Evolutionary conservation across 306 rosid species (phyloP), one percentile per base, ranked within the genome.

Genomic region (Carpinus viminea): DNA sequence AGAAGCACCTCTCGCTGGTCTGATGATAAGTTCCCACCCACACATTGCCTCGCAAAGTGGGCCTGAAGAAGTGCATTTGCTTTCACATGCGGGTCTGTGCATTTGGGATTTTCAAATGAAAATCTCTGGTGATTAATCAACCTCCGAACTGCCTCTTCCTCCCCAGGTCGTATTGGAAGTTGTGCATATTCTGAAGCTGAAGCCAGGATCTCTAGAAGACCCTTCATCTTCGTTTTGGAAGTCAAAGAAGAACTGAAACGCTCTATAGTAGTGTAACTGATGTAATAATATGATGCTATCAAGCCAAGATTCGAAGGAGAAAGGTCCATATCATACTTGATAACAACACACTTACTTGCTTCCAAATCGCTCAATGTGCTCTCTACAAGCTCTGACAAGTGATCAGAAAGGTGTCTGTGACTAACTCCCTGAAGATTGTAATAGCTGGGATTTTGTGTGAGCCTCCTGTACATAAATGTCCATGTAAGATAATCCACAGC

Each of bases 351-450:
- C 78, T 88, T 91, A 87, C 98, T 88, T 0, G 95, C 93, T 84
- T 89, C 98, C 76, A 94, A 89, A 79, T 92, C 90, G 70, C 85
- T 94, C 89, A 91, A 76, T 1, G 95, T 92, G 73, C 88, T 88
- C 70, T 94, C 98, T 60, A 94, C 93, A 81, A 92, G 87, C 84
- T 94, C 98, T 3, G 97, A 94, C 57, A 94, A 95, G 86, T 91
- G 89, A 82, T 94, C 98, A 48, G 97, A 94, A 68, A 94, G 93
- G 88, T 94, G 98, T 56, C 93, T 86, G 76, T 89, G 95, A 80
- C 95, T 92, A 85, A 92, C 97, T 74, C 98, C 98, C 86, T 92
- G 97, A 72, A 94, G 88, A 86, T 94, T 94, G 85, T 94, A 94
- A 57, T 94, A 94, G 87, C 91, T 94, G 69, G 97, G 98, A 83